Evolutionary conservation across 148 eudicot species (phyloP), one percentile per base, ranked within the genome.

Genomic region (Fallopia convolvulus): DNA sequence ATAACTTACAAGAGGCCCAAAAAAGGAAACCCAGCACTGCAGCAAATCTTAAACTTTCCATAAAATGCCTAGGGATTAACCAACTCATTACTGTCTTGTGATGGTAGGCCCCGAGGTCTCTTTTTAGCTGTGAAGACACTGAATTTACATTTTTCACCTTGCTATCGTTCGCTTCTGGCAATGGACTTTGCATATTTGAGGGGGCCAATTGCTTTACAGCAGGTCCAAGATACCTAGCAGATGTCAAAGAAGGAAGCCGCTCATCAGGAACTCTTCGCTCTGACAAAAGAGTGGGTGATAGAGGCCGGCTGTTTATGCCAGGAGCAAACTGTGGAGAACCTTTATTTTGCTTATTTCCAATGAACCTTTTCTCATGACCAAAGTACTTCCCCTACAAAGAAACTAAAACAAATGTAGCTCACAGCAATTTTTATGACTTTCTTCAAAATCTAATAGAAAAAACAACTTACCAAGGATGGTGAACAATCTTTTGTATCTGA

Each of bases 161-260:
- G 76, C 78, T 76, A 63, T 79, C 65, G 81, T 88, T 89, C 61
- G 83, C 77, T 74, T 82, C 86, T 36, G 72, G 84, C n/a, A 81
- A 74, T n/a, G 91, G 82, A 72, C 78, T 85, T 82, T 79, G 92
- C 83, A 90, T 74, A 84, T 95, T 86, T 75, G 86, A 74, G 63
- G 96, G 91, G 79, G 97, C 79, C 84, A 92, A 84, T 83, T 89
- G 93, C 90, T 91, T 91, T 71, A 87, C 97, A 74, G 93, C 93
- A 76, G 86, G 80, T 76, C 99, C 97, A 70, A 91, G 88, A 83
- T 86, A 89, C 75, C 83, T 86, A 46, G 91, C 88, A 56, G 91
- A 87, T 72, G 84, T 84, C 73, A 80, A 63, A 48, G 85, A 78
- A 70, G 89, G 80, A 81, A 79, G 81, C 75, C 84, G 84, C 63